Evolutionary conservation across 164 flowering plant species (phyloP), one percentile per base, ranked within the genome.

Genomic region (Vitis riparia): DNA sequence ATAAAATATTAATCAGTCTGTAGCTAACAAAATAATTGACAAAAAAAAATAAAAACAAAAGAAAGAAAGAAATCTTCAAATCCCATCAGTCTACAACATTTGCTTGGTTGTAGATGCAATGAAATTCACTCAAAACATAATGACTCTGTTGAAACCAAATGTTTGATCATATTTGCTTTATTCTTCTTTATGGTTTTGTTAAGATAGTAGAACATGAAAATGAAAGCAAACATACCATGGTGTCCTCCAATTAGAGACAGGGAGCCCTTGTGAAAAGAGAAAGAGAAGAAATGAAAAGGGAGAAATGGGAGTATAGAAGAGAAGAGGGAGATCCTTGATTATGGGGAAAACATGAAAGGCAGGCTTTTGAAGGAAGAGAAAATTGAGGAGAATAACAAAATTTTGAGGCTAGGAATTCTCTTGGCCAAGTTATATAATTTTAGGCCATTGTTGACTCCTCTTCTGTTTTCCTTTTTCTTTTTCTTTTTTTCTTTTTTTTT

Each of bases 341-440:
- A 37, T 51, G 69, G 68, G 75, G 69, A 23, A 37, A 44, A 69
- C 61, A 66, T 61, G 68, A 61, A 29, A 65, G 74, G 67, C 51
- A 66, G 59, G 70, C 55, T 61, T 66, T 75, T 71, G 58, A 51
- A 60, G 71, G 58, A 15, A 62, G 71, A 79, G 79, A 67, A 47
- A 51, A 71, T 56, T 56, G 64, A 66, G 82, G 82, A 72, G 57
- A 70, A 68, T 61, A 69, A 74, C 79, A 80, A 76, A 78, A 51
- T 48, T 69, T 82, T 63, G 47, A 48, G 79, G 73, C 30, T 49
- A 63, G 50, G 37, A 74, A 59, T 51, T 65, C 55, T 68, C 63
- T 37, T n/a, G 8, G 55, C 19, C 44, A 37, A 37, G 44, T 37
- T 37, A 37, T 37, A 37, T 37, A 37, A 37, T 37, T 37, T 37